These are phyloP conservation scores for Anthoceros angustus DNA, from an alignment of 225 moss, liverwort and hornwort genomes.

Conservation along the genomic window DNA sequence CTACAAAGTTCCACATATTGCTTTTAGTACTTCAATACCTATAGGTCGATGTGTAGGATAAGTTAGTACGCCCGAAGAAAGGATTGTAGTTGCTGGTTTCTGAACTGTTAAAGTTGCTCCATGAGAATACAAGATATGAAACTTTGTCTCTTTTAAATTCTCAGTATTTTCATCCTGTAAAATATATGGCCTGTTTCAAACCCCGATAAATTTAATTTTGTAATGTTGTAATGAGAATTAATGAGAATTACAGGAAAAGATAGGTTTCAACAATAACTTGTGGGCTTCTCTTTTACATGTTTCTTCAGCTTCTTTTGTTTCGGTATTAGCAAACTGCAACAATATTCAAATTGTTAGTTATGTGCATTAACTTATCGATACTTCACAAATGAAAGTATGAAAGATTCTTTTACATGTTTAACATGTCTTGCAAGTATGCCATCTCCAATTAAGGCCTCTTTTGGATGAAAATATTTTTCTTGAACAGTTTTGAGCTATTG, in stretches of 20 bases:
- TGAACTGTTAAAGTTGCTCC: conserved; percentile 55
- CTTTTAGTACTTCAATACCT: conserved; percentile 14
- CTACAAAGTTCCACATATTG: not conserved
- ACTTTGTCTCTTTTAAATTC: conserved; percentile 7
- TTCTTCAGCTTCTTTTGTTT: not conserved
- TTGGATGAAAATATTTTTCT: conserved; percentile 81
- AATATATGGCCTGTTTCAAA: conserved; percentile 21
- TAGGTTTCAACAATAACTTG: not conserved
- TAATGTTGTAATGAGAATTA: not conserved
- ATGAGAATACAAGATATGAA: conserved; percentile 61
- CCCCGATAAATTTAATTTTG: not conserved
- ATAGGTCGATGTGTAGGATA: conserved; percentile 56
- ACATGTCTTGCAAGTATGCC: conserved; percentile 49
- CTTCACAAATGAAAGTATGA: not conserved
- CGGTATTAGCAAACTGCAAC: not conserved
- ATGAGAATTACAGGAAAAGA: not conserved
- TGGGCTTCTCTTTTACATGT: too few relatives aligned
- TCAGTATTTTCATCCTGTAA: conserved; percentile 14
- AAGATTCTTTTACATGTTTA: conserved; percentile 33
- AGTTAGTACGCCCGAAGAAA: conserved; percentile 51
- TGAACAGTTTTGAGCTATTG: conserved; percentile 43
- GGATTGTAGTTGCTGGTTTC: conserved; percentile 35
- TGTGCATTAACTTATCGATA: not conserved
- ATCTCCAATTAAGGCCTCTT: conserved; percentile 56
- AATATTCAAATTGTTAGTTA: too few relatives aligned